Percentiles rank a stretch among this genome's conserved stretches.
Conservation (phyloP, 495 filamentous ascomycete genomes). For the Penicillium antarcticum region DNA sequence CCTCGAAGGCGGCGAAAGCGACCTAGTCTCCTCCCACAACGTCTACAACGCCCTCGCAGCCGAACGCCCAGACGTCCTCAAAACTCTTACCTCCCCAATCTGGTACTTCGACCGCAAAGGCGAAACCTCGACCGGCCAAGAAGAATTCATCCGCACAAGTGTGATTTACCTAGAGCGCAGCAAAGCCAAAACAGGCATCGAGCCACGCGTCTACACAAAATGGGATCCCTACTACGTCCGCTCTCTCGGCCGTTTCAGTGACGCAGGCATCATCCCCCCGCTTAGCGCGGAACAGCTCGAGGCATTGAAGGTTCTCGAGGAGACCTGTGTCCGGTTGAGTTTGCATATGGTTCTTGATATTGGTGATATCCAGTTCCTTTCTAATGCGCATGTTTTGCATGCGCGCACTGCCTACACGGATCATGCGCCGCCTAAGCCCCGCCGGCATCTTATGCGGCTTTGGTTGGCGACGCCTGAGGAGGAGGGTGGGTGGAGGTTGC, state of each 20-base stretch:
- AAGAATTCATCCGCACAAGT: constrained; percentile 69
- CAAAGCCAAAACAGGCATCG: constrained; percentile 12
- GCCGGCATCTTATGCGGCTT: constrained; percentile 77
- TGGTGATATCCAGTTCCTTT: constrained; percentile 76
- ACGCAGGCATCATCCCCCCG: constrained; percentile 62
- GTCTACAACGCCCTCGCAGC: constrained; percentile 77
- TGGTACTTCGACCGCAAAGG: constrained; percentile 98
- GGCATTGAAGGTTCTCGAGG: constrained; percentile 63
- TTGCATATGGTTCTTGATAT: constrained; percentile 78
- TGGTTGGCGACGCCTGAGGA: constrained; percentile 79
- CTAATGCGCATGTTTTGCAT: constrained; percentile 67
- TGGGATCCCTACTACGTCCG: constrained; percentile 81
- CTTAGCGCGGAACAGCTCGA: constrained; percentile 60
- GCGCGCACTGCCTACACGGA: constrained; percentile 67
- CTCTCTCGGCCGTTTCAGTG: constrained; percentile 63
- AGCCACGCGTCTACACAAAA: constrained; percentile 38
- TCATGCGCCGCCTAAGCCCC: constrained; percentile 57
- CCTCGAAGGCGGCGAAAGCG: constrained; percentile 78
- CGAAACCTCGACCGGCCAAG: constrained; percentile 69
- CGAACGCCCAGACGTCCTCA: constrained; percentile 75
- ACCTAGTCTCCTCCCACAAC: constrained; percentile 74
- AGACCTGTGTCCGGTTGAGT: constrained; percentile 58
- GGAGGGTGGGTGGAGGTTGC: constrained; percentile 83
- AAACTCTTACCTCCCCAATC: constrained; percentile 68
- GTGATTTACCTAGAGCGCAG: constrained; percentile 71